Conservation (phyloP, 108 stramenopile species). For the Cyclotella distinguenda region DNA sequence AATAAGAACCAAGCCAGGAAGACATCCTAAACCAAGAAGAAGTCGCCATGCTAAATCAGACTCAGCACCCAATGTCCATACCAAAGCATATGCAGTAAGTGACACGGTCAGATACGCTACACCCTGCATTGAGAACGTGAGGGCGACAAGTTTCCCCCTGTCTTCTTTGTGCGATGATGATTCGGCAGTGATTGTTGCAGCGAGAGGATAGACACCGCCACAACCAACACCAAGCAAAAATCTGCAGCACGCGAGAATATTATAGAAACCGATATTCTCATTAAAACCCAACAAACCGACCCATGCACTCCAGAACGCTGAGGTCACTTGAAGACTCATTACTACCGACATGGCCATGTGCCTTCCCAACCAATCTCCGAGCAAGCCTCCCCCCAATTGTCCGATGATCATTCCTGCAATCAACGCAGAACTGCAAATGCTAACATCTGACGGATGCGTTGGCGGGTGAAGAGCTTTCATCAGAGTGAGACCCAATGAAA, state of each 20-base stretch:
- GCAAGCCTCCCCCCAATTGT: slow-evolving; percentile 52
- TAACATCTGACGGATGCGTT: slow-evolving; percentile 28
- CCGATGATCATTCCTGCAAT: slow-evolving; percentile 70
- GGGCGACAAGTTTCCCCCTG: slow-evolving; percentile 57
- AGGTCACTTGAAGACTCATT: slow-evolving; percentile 52
- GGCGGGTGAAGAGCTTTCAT: slow-evolving; percentile 40
- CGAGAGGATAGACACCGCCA: slow-evolving; percentile 86
- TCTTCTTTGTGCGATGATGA: slow-evolving; percentile 21
- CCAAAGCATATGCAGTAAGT: slow-evolving; percentile 48
- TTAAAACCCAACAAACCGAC: slow-evolving; percentile 15
- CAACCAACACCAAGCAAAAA: slow-evolving; percentile 81
- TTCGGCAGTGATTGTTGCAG: slow-evolving; percentile 83
- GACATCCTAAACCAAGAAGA: slow-evolving; percentile 63
- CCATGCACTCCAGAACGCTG: slow-evolving; percentile 42
- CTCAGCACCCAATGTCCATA: slow-evolving; percentile 43
- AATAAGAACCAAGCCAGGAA: slow-evolving; percentile 69
- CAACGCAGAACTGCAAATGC: slow-evolving; percentile 52
- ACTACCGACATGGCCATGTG: slow-evolving; percentile 54
- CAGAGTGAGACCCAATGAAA: slow-evolving; percentile 52
- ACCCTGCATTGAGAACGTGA: slow-evolving; percentile 82
- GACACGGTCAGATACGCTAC: slow-evolving; percentile 73
- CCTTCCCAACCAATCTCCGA: slow-evolving; percentile 59
- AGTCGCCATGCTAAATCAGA: slow-evolving; percentile 74
- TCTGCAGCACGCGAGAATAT: slow-evolving; percentile 61
- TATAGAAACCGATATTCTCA: slow-evolving; percentile 26